Base-by-base conservation (phyloP, 1,284 basidiomycete species). In the Leccinum pachyderme region DNA sequence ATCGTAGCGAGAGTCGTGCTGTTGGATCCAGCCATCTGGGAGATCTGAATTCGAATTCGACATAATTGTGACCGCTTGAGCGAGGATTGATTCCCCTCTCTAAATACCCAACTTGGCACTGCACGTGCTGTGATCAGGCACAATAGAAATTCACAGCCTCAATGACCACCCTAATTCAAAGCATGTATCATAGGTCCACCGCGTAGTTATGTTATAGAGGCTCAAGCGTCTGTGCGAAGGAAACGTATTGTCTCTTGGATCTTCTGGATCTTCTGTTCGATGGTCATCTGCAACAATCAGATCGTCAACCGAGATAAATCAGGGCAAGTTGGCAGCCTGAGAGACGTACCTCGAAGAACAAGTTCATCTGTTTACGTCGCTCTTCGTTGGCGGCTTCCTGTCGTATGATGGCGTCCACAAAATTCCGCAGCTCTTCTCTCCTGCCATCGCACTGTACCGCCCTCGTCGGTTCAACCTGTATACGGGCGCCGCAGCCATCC, bases 11-110 rank as follows among this genome's bases (percentile, higher is more conserved):
- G 54, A 57, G 58, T 87, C 82, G 32, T 73, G 71, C 62, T 86
- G 77, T 57, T 77, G 72, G 18, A 83, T 70, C 87, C 87, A 89
- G 22, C 87, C 87, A 33, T 77, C 71, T 4, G 86, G 86, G 12
- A 87, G 67, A 53, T 73, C 68, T 52, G 48, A 54, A 37, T 67
- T 50, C 37, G 37, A 39, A 39, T 18, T 18, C 9, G 37, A 39
- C 37, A 39, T 39, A 18, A 39, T 18, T 31, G 29, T 22, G 11
- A 39, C 18, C 24, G 41, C 43, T 49, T 45, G 47, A 29, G 28
- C 29, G 51, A 37, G 24, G 48, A 25, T 28, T 43, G 39, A 7
- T 33, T 33, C 15, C n/a, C 25, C 18, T 41, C 44, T 51, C 15
- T 51, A 46, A 50, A 49, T 9, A 43, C 27, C 25, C 22, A 7